A percentile compares a stretch with the other conserved stretches of the same genome.
Evolutionary conservation across 768 basidiomycete species (phyloP).

Genomic region (Boletus fagicola): DNA sequence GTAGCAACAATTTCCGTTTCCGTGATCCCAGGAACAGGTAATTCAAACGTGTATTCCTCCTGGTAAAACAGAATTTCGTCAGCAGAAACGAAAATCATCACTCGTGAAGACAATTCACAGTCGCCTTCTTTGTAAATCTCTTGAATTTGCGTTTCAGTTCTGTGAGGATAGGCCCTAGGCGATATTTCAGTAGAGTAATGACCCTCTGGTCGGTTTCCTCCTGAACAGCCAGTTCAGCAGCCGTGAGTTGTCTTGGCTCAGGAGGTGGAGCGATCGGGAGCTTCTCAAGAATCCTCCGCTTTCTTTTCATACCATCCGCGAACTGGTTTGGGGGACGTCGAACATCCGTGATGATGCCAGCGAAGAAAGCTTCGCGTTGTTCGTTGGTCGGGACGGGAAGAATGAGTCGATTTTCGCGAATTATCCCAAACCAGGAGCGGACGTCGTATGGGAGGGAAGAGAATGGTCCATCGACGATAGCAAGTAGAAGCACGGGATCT

Average conservation of each 20-base stretch:
- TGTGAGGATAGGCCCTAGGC: slow-evolving; percentile 84
- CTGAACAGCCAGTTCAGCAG: slow-evolving; percentile 78
- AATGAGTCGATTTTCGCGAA: slow-evolving; percentile 70
- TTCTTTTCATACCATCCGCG: slow-evolving; percentile 82
- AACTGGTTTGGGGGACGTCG: slow-evolving; percentile 80
- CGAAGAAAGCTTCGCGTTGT: slow-evolving; percentile 76
- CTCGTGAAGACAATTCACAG: slow-evolving; percentile 45
- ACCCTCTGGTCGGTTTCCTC: slow-evolving; percentile 77
- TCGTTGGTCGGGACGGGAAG: slow-evolving; percentile 50
- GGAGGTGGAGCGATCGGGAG: slow-evolving; percentile 88
- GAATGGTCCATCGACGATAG: slow-evolving; percentile 79
- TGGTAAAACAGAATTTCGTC: slow-evolving; percentile 30
- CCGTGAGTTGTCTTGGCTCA: slow-evolving; percentile 78
- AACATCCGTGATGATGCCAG: slow-evolving; percentile 65
- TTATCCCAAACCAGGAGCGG: slow-evolving; percentile 84
- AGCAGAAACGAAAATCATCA: not conserved
- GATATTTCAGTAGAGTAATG: slow-evolving; percentile 79
- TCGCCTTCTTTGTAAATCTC: slow-evolving; percentile 78
- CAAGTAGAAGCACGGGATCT: slow-evolving; percentile 91
- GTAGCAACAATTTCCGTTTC: slow-evolving; percentile 39
- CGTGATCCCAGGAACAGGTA: slow-evolving; percentile 22
- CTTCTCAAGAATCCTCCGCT: slow-evolving; percentile 80
- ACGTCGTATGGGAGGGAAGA: slow-evolving; percentile 76
- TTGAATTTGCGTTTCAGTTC: slow-evolving; percentile 93
- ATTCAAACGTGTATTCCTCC: slow-evolving; percentile 74